phyloP scores from a whole-genome alignment of 805 yeast genomes.

The Cyberlindnera amylophila region DNA sequence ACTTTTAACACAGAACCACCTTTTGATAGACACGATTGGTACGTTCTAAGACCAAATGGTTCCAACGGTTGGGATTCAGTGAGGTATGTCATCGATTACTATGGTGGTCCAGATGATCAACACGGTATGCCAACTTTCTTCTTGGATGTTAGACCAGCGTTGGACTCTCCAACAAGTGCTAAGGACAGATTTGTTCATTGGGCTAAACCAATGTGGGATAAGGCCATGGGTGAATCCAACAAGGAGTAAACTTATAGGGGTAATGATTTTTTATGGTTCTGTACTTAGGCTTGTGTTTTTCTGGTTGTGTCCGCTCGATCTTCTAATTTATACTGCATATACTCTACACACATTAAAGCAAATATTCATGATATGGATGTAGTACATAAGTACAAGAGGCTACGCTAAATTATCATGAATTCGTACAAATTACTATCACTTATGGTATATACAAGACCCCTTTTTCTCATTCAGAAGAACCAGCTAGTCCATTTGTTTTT shows the following conservation, averaged over 20 bases:
- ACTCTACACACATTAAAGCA: too few species aligned
- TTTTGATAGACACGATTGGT: constrained; percentile 98
- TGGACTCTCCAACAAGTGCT: constrained; percentile 63
- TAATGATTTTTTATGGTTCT: too few species aligned
- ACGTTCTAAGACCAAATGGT: constrained; percentile 66
- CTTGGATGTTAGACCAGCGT: constrained; percentile 93
- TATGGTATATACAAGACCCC: neutral
- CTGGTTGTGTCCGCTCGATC: too few species aligned
- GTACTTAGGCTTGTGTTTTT: too few species aligned
- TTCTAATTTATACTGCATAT: too few species aligned
- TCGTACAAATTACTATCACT: too few species aligned
- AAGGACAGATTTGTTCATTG: constrained; percentile 67
- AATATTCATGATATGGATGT: neutral
- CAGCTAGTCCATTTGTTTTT: constrained; percentile 56
- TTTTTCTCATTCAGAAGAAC: constrained; percentile 40
- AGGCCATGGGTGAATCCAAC: constrained; percentile 46
- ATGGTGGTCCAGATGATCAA: constrained; percentile 90
- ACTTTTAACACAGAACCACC: constrained; percentile 78
- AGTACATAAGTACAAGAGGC: too few species aligned
- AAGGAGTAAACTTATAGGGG: too few species aligned
- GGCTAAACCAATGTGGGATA: constrained; percentile 60
- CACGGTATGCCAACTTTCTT: constrained; percentile 88
- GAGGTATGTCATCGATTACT: constrained; percentile 92
- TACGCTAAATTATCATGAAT: too few species aligned
- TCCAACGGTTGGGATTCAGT: constrained; percentile 59